Conservation (phyloP, 331 rosid genomes). For the Phaseolus coccineus region DNA sequence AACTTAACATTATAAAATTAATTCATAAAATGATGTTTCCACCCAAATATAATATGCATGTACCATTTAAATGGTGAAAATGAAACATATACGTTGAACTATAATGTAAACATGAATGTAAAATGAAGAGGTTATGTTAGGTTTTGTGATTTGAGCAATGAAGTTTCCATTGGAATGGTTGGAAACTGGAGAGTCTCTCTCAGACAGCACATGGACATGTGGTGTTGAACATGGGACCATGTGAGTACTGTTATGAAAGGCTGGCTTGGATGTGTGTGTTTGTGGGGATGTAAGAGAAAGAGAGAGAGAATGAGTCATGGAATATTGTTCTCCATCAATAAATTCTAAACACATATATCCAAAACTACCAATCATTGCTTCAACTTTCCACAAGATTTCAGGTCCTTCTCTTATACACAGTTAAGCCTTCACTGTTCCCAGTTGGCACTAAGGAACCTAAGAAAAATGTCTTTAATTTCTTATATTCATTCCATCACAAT, state of each 20-base stretch:
- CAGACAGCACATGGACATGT: conserved; percentile 78
- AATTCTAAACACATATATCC: conserved; percentile 48
- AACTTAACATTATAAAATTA: too few species aligned
- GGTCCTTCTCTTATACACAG: conserved; percentile 51
- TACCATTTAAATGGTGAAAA: not conserved
- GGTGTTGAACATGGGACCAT: conserved; percentile 60
- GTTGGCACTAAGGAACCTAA: conserved; percentile 18
- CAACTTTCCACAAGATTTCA: conserved; percentile 41
- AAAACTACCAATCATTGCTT: conserved; percentile 68
- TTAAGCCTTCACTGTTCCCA: conserved; percentile 39
- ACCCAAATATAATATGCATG: not conserved
- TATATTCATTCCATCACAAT: not conserved
- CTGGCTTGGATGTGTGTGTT: conserved; percentile 49
- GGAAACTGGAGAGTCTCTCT: conserved; percentile 62
- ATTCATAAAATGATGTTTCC: too few species aligned
- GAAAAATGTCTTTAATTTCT: conserved; percentile 18
- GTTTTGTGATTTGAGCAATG: not conserved
- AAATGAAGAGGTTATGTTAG: not conserved
- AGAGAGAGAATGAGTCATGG: conserved; percentile 44
- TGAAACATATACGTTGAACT: not conserved
- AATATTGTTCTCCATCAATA: conserved; percentile 51
- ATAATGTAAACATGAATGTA: not conserved
- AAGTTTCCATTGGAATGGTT: conserved; percentile 37
- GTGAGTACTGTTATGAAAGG: conserved; percentile 61
- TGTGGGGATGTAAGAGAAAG: conserved; percentile 18